A percentile compares a stretch with the other conserved stretches of the same genome.
Evolutionary conservation across 1,139 yeast genomes (phyloP).

Genomic region (Insectozyma bohioensis): DNA sequence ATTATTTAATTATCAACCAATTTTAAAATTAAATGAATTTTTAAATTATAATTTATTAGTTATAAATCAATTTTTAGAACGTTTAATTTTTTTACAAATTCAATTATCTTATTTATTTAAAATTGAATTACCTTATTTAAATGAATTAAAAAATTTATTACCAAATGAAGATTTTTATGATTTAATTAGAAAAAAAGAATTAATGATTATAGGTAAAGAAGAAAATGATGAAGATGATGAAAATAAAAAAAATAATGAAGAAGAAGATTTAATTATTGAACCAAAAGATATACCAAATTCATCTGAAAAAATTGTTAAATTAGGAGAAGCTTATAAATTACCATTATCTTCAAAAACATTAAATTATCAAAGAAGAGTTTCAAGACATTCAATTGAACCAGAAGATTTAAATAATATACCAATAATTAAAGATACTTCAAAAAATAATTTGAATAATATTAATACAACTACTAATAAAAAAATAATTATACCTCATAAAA

Average conservation of each 20-base stretch:
- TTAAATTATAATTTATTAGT: slow-evolving; percentile 28
- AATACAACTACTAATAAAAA: slow-evolving; percentile 14
- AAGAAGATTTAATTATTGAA: slow-evolving; percentile 2
- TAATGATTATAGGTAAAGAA: slow-evolving; percentile 24
- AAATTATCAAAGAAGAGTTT: slow-evolving; percentile 34
- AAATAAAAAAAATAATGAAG: slow-evolving; percentile 14
- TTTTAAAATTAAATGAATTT: slow-evolving; percentile 30
- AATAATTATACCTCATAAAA: slow-evolving; percentile 45
- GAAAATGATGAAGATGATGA: slow-evolving; percentile 17
- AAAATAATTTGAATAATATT: slow-evolving; percentile 7
- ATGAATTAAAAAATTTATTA: slow-evolving; percentile 26
- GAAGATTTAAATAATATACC: slow-evolving; percentile 15
- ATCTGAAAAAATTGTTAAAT: slow-evolving; percentile 32
- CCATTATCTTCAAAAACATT: slow-evolving; percentile 46
- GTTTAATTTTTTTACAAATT: slow-evolving; percentile 34
- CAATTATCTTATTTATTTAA: slow-evolving; percentile 28
- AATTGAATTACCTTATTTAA: slow-evolving; percentile 34
- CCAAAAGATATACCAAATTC: slow-evolving; percentile 11
- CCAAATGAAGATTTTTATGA: slow-evolving; percentile 39
- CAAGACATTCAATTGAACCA: slow-evolving; percentile 12
- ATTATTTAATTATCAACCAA: slow-evolving; percentile 28
- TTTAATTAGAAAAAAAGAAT: slow-evolving; percentile 36
- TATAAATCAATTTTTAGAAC: slow-evolving; percentile 43
- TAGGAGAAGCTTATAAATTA: slow-evolving; percentile 36
- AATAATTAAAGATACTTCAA: slow-evolving; percentile 11